Base-by-base conservation (phyloP, 164 flowering plant genomes). In the Stephania japonica region DNA sequence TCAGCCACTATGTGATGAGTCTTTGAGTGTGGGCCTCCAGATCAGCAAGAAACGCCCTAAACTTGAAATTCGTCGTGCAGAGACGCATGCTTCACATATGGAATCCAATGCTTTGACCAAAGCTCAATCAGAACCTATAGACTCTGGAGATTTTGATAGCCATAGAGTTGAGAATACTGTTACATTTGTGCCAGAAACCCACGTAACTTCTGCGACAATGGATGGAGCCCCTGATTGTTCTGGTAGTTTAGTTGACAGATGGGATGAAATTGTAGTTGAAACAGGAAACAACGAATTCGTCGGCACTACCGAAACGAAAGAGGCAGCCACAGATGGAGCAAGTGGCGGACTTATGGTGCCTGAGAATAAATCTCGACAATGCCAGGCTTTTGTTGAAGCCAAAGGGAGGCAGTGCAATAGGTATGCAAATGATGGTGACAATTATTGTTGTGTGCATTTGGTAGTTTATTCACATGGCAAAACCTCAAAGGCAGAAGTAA, bases 1-100 rank as follows among this genome's bases (percentile, higher is more conserved):
- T 70, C 88, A 80, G 71, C 82, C 61, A 43, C 73, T 50, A 27
- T 62, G 63, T 81, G 89, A 84, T 70, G 80, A 81, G 68, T 65
- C 81, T 42, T 69, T 74, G 12, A 50, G 65, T 38, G 53, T 75
- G 63, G 84, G 69, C 78, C 84, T 78, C 64, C 89, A 86, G 74
- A 76, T 75, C 59, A 83, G 86, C 82, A 80, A 89, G 77, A 96
- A 93, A 73, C 85, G 99, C 77, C 91, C 93, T 50, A 96, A 96
- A 85, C 95, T 96, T 82, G 99, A 90, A 86, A 85, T 93, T 75
- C 97, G 97, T 63, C 99, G 98, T 72, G 97, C 97, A 64, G 98
- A 93, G 67, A 24, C 83, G 68, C 88, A 86, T 78, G 71, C 83
- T 50, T 80, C 88, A 25, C 84, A 71, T 47, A 70, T 80, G 67